Evolutionary conservation across 129 eudicot species (phyloP).

Genomic region (Logfia minima): DNA sequence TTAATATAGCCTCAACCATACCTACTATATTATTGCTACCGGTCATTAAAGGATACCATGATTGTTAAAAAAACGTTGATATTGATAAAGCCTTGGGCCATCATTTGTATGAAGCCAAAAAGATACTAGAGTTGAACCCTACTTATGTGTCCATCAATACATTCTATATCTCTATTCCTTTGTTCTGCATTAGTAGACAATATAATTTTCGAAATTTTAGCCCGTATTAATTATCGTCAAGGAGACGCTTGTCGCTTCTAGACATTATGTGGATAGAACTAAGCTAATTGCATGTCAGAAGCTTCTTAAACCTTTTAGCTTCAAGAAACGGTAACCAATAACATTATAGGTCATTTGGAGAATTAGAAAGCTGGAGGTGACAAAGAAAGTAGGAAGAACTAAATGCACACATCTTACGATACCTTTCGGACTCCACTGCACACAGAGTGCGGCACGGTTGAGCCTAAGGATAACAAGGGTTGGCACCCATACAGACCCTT

Average conservation of each 20-base stretch:
- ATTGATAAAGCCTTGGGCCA: constrained; percentile 2
- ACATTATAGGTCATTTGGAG: constrained; percentile 6
- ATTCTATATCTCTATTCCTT: not conserved
- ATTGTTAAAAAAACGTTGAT: not conserved
- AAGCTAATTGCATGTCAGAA: constrained; percentile 11
- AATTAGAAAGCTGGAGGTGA: constrained; percentile 6
- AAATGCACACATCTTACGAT: constrained; percentile 17
- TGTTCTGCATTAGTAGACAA: constrained; percentile 8
- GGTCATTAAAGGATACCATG: constrained; percentile 1
- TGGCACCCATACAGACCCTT: constrained; percentile 86
- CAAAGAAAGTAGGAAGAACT: not conserved
- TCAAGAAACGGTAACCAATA: constrained; percentile 2
- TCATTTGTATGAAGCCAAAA: not conserved
- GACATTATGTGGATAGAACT: not conserved
- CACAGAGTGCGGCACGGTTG: constrained; percentile 98
- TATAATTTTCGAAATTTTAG: not conserved
- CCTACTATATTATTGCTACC: constrained; percentile 12
- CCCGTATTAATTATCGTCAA: not conserved
- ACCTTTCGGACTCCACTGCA: constrained; percentile 99
- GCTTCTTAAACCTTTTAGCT: constrained; percentile 12
- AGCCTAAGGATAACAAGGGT: constrained; percentile 95
- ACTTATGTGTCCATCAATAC: not conserved
- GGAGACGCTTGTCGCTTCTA: not conserved
- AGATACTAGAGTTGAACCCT: constrained; percentile 9
- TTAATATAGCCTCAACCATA: constrained; percentile 15